These are phyloP conservation scores for Coniosporium tulheliwenetii DNA, from an alignment of 2,329 filamentous ascomycete species.

Conservation along the genomic window DNA sequence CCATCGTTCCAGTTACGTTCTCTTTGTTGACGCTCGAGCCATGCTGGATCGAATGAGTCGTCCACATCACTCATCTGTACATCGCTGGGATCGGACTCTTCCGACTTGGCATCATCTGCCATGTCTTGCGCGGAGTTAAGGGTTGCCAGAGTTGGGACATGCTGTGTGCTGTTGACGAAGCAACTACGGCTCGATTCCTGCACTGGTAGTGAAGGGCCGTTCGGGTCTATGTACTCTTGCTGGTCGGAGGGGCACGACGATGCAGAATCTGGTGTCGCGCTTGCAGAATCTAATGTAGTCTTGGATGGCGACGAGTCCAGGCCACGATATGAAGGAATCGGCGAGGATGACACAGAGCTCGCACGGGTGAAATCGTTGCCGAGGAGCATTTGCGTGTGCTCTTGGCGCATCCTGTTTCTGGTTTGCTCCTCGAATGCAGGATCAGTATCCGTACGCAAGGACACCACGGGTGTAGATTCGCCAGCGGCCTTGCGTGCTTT, in stretches of 20 bases:
- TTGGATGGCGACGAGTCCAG: too few relatives aligned
- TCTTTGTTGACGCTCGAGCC: not conserved
- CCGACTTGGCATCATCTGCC: not conserved
- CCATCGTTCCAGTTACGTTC: conserved; percentile 17
- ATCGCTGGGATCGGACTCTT: not conserved
- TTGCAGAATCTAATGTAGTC: too few relatives aligned
- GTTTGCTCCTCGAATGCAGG: conserved; percentile 14
- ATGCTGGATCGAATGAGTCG: not conserved
- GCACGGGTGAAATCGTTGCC: conserved; percentile 3
- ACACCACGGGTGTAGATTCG: not conserved
- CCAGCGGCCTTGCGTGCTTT: conserved; percentile 20
- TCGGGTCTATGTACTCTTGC: conserved; percentile 9
- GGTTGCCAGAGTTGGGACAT: conserved; percentile 4
- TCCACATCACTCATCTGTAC: conserved; percentile 12
- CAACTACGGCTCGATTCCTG: conserved; percentile 14
- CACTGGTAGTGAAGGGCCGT: not conserved
- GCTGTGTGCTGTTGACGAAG: conserved; percentile 26
- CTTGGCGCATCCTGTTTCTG: conserved; percentile 17
- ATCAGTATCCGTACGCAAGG: conserved; percentile 5
- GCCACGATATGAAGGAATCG: too few relatives aligned
- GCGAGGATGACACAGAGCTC: too few relatives aligned
- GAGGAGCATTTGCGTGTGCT: conserved; percentile 20
- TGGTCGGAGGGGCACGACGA: not conserved
- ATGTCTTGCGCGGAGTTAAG: not conserved
- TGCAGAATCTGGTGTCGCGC: not conserved